Evolutionary conservation across 495 filamentous ascomycete species (phyloP).

Genomic region (Hapsidospora chrysogenum): DNA sequence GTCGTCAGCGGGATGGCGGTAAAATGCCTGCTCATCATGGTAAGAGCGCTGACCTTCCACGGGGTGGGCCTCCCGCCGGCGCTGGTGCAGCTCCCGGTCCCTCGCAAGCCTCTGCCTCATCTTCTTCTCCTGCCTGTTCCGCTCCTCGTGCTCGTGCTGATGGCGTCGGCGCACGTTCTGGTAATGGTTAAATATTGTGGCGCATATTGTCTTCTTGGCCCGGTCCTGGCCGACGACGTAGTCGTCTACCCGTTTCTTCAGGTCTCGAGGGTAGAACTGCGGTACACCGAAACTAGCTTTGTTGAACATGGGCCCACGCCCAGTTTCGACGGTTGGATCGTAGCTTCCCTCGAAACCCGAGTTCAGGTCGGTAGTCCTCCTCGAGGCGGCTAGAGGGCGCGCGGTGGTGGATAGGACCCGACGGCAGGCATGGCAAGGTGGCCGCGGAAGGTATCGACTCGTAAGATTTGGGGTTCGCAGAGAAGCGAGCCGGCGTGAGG

Average conservation of each 20-base stretch:
- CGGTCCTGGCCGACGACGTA: conserved; percentile 93
- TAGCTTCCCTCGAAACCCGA: conserved; percentile 54
- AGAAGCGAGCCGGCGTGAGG: no score
- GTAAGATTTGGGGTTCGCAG: no score
- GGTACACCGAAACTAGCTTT: conserved; percentile 41
- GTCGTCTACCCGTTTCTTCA: conserved; percentile 87
- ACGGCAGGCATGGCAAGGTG: neutral
- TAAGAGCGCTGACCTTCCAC: conserved; percentile 29
- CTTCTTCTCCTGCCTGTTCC: conserved; percentile 36
- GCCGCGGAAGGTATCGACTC: neutral
- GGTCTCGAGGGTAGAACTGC: conserved; percentile 57
- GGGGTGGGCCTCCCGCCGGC: conserved; percentile 17
- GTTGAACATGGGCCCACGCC: conserved; percentile 30
- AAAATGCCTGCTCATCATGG: conserved; percentile 10
- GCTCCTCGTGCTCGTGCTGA: conserved; percentile 62
- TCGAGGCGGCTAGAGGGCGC: neutral
- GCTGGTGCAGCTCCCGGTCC: conserved; percentile 23
- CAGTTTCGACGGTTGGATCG: conserved; percentile 42
- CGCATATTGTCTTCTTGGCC: conserved; percentile 87
- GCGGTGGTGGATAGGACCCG: neutral
- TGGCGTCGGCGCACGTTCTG: conserved; percentile 68
- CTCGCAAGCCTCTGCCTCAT: conserved; percentile 26
- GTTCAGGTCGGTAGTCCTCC: conserved; percentile 14
- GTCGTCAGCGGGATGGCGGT: conserved; percentile 12
- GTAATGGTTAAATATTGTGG: conserved; percentile 95